Evolutionary conservation across 2,329 filamentous ascomycete species (phyloP).

Genomic region (Fusarium burgessii): DNA sequence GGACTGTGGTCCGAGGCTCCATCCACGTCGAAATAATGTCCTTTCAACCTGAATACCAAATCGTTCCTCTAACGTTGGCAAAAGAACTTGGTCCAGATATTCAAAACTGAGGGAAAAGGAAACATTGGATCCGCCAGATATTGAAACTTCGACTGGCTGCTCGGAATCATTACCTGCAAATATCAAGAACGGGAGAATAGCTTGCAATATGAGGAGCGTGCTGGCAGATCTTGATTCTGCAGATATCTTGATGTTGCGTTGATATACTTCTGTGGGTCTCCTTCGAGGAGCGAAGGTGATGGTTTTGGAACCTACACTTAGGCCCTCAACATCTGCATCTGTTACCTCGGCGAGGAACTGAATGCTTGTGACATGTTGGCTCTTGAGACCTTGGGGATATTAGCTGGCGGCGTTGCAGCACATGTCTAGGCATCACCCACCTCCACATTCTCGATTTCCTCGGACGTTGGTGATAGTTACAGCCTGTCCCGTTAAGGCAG

Average conservation of each 20-base stretch:
- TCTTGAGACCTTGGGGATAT: constrained; percentile 64
- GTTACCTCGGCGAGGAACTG: constrained; percentile 65
- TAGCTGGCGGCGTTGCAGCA: constrained; percentile 6
- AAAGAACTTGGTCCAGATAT: constrained; percentile 71
- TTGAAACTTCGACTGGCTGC: constrained; percentile 61
- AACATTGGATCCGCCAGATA: constrained; percentile 71
- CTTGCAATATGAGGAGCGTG: constrained; percentile 69
- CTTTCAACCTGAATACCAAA: constrained; percentile 63
- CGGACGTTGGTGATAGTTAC: constrained; percentile 67
- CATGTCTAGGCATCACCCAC: constrained; percentile 35
- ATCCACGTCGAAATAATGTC: constrained; percentile 60
- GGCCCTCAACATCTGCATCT: constrained; percentile 62
- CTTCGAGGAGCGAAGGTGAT: constrained; percentile 61
- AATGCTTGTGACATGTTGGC: constrained; percentile 69
- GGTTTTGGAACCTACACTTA: constrained; percentile 63
- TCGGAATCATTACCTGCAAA: constrained; percentile 61
- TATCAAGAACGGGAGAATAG: constrained; percentile 69
- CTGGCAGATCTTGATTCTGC: constrained; percentile 65
- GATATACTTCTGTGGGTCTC: constrained; percentile 54
- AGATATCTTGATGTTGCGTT: constrained; percentile 61
- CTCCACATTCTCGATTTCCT: constrained; percentile 61
- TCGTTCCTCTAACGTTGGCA: constrained; percentile 64
- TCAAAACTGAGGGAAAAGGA: constrained; percentile 69
- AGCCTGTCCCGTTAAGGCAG: constrained; percentile 66
- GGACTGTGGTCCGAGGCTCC: constrained; percentile 59